Evolutionary conservation across 371 early-diverging fungal species (phyloP).

Genomic region (Apophysomyces elegans): DNA sequence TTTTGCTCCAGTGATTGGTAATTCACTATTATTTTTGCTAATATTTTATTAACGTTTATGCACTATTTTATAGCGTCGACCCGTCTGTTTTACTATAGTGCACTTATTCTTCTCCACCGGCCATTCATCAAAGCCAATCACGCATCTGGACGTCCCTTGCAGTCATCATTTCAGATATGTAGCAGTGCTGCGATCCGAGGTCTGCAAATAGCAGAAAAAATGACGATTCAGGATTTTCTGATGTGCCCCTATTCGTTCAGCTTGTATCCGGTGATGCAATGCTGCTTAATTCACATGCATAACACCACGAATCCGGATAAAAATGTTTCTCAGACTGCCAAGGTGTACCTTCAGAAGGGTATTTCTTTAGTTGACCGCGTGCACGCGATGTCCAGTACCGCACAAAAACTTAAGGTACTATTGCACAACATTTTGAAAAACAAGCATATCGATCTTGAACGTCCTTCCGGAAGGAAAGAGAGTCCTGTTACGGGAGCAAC

Average conservation of each 20-base stretch:
- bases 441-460: conserved; percentile 36
- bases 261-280: conserved; percentile 49
- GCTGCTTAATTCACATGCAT: conserved; percentile 50
- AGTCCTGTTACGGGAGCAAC: neutral
- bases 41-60: neutral
- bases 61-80: conserved; percentile 31
- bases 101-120: conserved; percentile 46
- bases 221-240: conserved; percentile 42
- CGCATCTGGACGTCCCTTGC: conserved; percentile 29
- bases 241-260: conserved; percentile 52
- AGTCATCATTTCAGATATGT: conserved; percentile 49
- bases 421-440: conserved; percentile 44
- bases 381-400: conserved; percentile 39
- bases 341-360: conserved; percentile 38
- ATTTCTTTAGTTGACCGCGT: conserved; percentile 35
- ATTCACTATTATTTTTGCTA: neutral
- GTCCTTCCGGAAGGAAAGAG: neutral
- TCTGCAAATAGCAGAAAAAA: conserved; percentile 41
- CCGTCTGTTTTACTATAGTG: conserved; percentile 43
- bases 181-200: conserved; percentile 50
- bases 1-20: conserved; percentile 49
- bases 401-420: conserved; percentile 31
- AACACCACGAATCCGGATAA: conserved; percentile 44
- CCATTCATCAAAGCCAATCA: conserved; percentile 43
- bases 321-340: conserved; percentile 38